Base-by-base conservation (phyloP, 2,329 filamentous ascomycete genomes). In the Metarhizium album region DNA sequence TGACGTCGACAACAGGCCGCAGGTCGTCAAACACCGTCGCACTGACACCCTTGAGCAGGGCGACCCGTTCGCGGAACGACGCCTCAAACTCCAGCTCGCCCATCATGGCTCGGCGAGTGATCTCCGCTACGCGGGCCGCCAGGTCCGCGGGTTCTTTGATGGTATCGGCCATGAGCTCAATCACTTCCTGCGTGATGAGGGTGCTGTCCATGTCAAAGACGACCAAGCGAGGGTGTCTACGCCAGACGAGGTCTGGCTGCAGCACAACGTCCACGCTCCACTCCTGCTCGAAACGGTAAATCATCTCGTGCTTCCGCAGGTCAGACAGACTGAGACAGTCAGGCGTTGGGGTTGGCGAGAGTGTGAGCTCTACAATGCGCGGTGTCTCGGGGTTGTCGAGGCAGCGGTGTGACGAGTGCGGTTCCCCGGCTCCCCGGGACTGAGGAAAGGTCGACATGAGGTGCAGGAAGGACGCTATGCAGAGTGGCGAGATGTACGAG, bases 161-260 rank as follows among this genome's bases (percentile, higher is more conserved):
- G 37, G 86, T 86, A 49, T 86, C 83, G 3, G 93, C 93, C 51
- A 98, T 84, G 61, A 97, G 83, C 67, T 98, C 93, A 64, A 98
- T 97, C 54, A 96, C 90, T 71, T 98, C 93, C 67, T 98, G 90
- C 49, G 91, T 86, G 65, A 98, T 97, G 53, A 98, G 78, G 0
- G 93, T 98, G 67, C 86, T 93, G 71, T 98, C 93, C 93, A 98
- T 98, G 67, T 98, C 93, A 63, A 98, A 98, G 31, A 96, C 88
- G 3, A 91, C 90, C 11, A 97, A 75, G 8, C 91, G 81, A 57
- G 90, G 90, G 67, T 94, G 81, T 27, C 84, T 79, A 52, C 89
- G 76, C 74, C 84, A 89, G 31, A 91, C 74, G 29, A 74, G 79
- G 62, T 91, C 87, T 40, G 69, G 69, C 67, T 94, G 87, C 55